phyloP scores from a whole-genome alignment of 768 basidiomycete genomes.

The Gyrodon lividus region DNA sequence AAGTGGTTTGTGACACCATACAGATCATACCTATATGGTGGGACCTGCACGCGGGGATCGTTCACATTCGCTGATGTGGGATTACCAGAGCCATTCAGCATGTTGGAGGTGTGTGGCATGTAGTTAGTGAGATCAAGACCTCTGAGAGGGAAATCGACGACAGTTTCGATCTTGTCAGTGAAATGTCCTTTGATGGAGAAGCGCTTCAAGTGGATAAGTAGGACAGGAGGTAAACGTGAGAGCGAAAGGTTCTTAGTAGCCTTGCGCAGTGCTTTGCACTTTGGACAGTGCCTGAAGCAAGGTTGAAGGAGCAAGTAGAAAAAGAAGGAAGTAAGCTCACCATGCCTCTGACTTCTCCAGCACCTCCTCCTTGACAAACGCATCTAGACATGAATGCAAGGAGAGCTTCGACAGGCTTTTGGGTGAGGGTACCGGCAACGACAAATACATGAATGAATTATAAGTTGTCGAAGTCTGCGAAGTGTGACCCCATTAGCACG shows the following conservation, averaged over 20 bases:
- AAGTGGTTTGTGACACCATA: slow-evolving; percentile 97
- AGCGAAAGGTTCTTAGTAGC: slow-evolving; percentile 87
- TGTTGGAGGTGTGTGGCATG: slow-evolving; percentile 80
- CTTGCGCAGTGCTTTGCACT: slow-evolving; percentile 84
- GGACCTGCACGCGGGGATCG: slow-evolving; percentile 80
- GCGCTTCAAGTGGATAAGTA: slow-evolving; percentile 89
- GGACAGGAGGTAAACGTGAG: slow-evolving; percentile 88
- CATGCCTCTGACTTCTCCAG: slow-evolving; percentile 94
- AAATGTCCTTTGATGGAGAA: slow-evolving; percentile 90
- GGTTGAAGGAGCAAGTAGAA: background rate
- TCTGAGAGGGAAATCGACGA: slow-evolving; percentile 84
- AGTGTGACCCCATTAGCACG: slow-evolving; percentile 9
- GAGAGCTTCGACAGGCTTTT: slow-evolving; percentile 58
- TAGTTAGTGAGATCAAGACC: slow-evolving; percentile 69
- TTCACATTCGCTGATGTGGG: slow-evolving; percentile 19
- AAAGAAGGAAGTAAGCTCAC: slow-evolving; percentile 41
- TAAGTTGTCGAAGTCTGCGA: slow-evolving; percentile 93
- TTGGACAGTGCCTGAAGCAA: slow-evolving; percentile 83
- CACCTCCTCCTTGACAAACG: slow-evolving; percentile 87
- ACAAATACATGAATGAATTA: slow-evolving; percentile 93
- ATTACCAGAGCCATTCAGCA: slow-evolving; percentile 49
- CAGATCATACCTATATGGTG: slow-evolving; percentile 90
- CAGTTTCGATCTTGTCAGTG: slow-evolving; percentile 95
- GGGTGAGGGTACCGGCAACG: slow-evolving; percentile 79
- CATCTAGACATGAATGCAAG: slow-evolving; percentile 80